A percentile compares a stretch with the other conserved stretches of the same genome.
Evolutionary conservation across 2,329 filamentous ascomycete species (phyloP).

Genomic region (Exophiala mesophila): DNA sequence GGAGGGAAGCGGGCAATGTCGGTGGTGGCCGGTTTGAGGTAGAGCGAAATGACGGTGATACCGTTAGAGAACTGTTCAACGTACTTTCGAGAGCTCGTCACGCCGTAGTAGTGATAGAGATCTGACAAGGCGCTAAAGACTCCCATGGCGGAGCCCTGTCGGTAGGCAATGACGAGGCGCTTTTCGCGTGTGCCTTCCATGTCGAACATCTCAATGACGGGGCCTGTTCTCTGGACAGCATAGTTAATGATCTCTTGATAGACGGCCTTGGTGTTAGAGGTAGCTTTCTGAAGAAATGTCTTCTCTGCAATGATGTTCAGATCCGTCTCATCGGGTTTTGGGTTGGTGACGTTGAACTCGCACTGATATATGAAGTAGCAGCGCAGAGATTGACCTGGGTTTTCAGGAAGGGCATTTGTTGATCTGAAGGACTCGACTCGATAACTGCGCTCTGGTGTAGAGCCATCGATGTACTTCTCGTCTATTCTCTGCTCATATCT

Average conservation of each 20-base stretch:
- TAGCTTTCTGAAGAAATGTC: conserved; percentile 93
- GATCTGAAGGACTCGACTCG: conserved; percentile 97
- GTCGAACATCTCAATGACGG: conserved; percentile 97
- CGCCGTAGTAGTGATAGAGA: conserved; percentile 96
- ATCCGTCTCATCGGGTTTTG: conserved; percentile 71
- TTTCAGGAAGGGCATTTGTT: conserved; percentile 68
- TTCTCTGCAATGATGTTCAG: conserved; percentile 89
- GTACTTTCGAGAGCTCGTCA: conserved; percentile 95
- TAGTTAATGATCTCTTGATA: conserved; percentile 91
- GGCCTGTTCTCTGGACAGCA: conserved; percentile 78
- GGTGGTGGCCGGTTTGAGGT: conserved; percentile 69
- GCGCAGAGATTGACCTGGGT: conserved; percentile 75
- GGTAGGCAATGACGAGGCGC: conserved; percentile 89
- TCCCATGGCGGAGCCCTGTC: conserved; percentile 83
- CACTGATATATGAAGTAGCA: conserved; percentile 99
- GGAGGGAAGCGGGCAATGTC: conserved; percentile 62
- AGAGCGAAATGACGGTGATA: conserved; percentile 93
- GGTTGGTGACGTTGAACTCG: conserved; percentile 73
- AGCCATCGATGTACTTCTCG: conserved; percentile 86
- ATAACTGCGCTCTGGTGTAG: conserved; percentile 67
- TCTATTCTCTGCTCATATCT: conserved; percentile 91
- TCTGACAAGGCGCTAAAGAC: conserved; percentile 94
- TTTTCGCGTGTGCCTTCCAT: conserved; percentile 89
- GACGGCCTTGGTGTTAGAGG: conserved; percentile 88
- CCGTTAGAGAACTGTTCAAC: conserved; percentile 99